phyloP scores from a whole-genome alignment of 352 stramenopile species.

The Phytophthora hibernalis region DNA sequence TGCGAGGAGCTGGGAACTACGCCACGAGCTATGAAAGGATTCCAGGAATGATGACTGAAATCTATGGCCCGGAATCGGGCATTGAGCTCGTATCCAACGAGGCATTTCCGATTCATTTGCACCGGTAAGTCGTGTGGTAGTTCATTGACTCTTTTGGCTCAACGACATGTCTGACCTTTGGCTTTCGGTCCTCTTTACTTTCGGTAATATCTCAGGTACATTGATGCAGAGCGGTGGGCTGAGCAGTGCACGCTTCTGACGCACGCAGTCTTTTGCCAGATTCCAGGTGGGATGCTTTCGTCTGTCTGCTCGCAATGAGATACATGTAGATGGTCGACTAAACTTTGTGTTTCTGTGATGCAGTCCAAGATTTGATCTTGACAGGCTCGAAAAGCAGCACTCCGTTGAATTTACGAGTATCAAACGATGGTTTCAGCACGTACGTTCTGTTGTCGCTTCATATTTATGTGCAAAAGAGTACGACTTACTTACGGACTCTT shows the following conservation, averaged over 20 bases:
- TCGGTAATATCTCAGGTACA: conserved; percentile 39
- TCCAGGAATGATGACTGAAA: conserved; percentile 36
- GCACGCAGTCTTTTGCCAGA: conserved; percentile 81
- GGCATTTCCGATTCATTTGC: conserved; percentile 37
- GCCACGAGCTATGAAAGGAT: conserved; percentile 39
- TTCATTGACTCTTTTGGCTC: neutral
- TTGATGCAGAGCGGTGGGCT: conserved; percentile 68
- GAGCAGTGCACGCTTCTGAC: conserved; percentile 83
- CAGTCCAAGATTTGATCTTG: conserved; percentile 81
- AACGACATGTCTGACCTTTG: neutral
- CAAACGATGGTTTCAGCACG: conserved; percentile 88
- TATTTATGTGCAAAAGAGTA: neutral
- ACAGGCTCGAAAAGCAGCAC: conserved; percentile 58
- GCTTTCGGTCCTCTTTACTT: neutral
- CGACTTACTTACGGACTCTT: conserved; percentile 2
- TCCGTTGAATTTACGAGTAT: conserved; percentile 66
- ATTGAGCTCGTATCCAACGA: conserved; percentile 10
- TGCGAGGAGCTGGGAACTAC: conserved; percentile 44
- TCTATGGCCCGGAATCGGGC: conserved; percentile 27
- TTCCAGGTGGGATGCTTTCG: conserved; percentile 57
- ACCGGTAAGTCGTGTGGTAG: conserved; percentile 33
- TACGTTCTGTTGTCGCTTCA: conserved; percentile 34
- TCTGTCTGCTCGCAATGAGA: neutral
- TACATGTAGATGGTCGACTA: neutral
- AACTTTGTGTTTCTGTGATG: conserved; percentile 6